Evolutionary conservation across 1,284 basidiomycete genomes (phyloP), one percentile per base, ranked within the genome.

Genomic region (Ceratobasidium sp.): DNA sequence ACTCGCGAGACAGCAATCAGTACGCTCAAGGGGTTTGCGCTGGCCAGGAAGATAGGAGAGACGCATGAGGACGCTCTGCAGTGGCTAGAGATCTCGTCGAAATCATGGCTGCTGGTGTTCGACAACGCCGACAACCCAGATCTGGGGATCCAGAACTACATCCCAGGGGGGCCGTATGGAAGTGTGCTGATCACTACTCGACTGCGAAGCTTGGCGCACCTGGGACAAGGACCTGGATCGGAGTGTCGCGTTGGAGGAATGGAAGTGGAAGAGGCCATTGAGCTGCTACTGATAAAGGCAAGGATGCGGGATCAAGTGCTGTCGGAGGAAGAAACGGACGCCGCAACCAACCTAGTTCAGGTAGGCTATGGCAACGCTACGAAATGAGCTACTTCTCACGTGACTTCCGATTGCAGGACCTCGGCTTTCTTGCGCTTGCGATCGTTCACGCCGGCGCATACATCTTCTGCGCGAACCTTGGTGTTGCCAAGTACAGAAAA

Each of bases 391-490:
- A 33, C 33, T 33, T 33, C 33, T 33, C 33, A 33, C 33, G 33
- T 33, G 33, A 33, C 33, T 4, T 4, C 33, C 2, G 1, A 1
- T 33, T 52, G 15, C 23, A 71, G 52, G 48, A 64, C 10, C 33
- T 78, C 20, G 77, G 77, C 5, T 38, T 50, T 28, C 40, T 78
- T 28, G 56, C 68, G 7, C 67, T 78, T 12, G 77, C 77, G 2
- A 68, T 78, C 3, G 68, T 78, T 13, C 77, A 78, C 6, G 77
- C 77, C 3, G 68, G 77, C 17, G 33, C 38, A 23, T 78, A 71
- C 17, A 71, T 57, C 40, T 23, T 26, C 7, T 66, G 23, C 2
- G 26, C 23, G 5, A 5, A 20, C 28, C 7, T 50, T 13, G 26
- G 1, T 3, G 17, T 73, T 23, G 7, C 15, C 3, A 20, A 44